A percentile compares a stretch with the other conserved stretches of the same genome.
Conservation (phyloP, 768 basidiomycete species). For the Trametes meyenii region DNA sequence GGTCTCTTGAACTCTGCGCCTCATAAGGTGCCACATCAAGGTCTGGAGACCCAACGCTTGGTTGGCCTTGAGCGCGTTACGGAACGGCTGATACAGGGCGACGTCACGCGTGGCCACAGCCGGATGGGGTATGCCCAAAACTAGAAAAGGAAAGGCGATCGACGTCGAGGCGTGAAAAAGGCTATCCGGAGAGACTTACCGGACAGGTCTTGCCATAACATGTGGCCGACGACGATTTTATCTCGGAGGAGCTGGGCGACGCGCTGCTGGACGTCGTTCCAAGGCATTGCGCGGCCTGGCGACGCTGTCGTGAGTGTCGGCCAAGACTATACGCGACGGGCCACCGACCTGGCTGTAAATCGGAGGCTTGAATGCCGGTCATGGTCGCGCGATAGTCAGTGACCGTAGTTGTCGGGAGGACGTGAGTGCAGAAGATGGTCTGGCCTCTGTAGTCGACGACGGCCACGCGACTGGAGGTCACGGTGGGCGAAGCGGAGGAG, state of each 20-base stretch:
- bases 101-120: conserved; percentile 81
- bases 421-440: conserved; percentile 62
- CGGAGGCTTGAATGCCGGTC: conserved; percentile 53
- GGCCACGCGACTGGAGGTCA: conserved; percentile 43
- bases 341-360: conserved; percentile 44
- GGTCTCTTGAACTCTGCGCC: conserved; percentile 73
- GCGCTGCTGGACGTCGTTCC: conserved; percentile 64
- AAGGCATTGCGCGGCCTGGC: conserved; percentile 54
- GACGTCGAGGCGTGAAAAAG: conserved; percentile 15
- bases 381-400: conserved; percentile 73
- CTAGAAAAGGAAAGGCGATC: conserved; percentile 39
- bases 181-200: conserved; percentile 45
- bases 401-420: conserved; percentile 65
- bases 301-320: neutral
- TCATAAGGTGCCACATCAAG: conserved; percentile 82
- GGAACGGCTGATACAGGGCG: conserved; percentile 80
- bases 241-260: conserved; percentile 69
- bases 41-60: conserved; percentile 77
- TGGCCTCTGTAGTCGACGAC: conserved; percentile 48
- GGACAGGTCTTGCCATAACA: conserved; percentile 80
- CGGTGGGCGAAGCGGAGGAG: conserved; percentile 12
- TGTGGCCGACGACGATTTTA: conserved; percentile 75
- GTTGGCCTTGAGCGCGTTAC: conserved; percentile 68
- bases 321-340: neutral
- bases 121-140: conserved; percentile 79